These are phyloP conservation scores for Populus davidiana DNA, from an alignment of 345 rosid species.

Conservation along the genomic window DNA sequence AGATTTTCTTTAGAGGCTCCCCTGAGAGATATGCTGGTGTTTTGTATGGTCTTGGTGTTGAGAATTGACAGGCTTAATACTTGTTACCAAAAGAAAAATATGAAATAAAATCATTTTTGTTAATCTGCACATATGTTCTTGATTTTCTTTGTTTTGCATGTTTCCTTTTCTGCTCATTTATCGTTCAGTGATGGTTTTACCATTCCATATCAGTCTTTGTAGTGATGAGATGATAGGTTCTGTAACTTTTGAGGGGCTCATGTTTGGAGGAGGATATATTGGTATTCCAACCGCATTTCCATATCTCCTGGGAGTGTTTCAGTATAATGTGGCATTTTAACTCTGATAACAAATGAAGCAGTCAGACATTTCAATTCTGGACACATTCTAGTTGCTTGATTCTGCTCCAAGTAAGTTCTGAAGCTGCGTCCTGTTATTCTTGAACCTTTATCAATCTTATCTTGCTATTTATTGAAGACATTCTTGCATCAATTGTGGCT, in stretches of 20 bases:
- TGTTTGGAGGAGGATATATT: too few species aligned
- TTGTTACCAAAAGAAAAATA: slow-evolving; percentile 19
- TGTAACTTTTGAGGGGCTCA: too few species aligned
- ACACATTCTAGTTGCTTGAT: not conserved
- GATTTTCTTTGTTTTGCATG: not conserved
- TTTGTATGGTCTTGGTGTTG: slow-evolving; percentile 70
- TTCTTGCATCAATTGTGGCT: not conserved
- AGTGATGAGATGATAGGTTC: too few species aligned
- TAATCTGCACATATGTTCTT: too few species aligned
- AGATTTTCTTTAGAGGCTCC: slow-evolving; percentile 56
- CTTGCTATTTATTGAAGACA: not conserved
- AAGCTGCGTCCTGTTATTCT: not conserved
- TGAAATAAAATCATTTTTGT: not conserved
- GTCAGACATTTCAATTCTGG: not conserved
- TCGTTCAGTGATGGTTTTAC: not conserved
- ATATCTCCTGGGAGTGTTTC: too few species aligned
- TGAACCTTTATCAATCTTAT: not conserved
- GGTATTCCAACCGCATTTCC: too few species aligned
- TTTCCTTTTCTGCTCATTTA: not conserved
- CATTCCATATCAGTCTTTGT: not conserved
- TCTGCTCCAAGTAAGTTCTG: not conserved
- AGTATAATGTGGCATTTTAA: too few species aligned
- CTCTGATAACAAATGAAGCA: too few species aligned
- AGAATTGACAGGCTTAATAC: slow-evolving; percentile 45
- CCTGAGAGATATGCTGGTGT: slow-evolving; percentile 64